These are phyloP conservation scores for Cercospora beticola DNA, from an alignment of 2,329 filamentous ascomycete species.

Conservation along the genomic window DNA sequence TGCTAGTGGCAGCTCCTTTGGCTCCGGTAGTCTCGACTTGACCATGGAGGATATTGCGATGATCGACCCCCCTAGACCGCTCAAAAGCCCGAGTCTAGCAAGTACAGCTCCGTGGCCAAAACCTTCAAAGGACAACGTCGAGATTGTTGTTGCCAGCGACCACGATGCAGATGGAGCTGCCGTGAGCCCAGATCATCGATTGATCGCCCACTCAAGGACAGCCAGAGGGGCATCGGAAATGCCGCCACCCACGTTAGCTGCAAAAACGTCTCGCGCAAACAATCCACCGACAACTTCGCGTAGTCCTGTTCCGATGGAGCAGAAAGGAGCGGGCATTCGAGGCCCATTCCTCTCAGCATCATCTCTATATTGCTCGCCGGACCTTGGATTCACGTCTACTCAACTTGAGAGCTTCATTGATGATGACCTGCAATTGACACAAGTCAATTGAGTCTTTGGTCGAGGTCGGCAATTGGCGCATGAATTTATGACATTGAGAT, in stretches of 20 bases:
- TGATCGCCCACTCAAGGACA: background rate
- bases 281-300: background rate
- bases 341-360: constrained; percentile 24
- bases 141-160: constrained; percentile 4
- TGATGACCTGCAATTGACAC: constrained; percentile 39
- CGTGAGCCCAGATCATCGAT: background rate
- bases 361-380: constrained; percentile 24
- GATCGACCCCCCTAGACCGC: constrained; percentile 27
- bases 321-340: constrained; percentile 15
- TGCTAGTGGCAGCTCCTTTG: constrained; percentile 38
- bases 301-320: background rate
- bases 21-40: constrained; percentile 43
- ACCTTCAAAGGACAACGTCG: background rate
- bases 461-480: background rate
- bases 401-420: constrained; percentile 39
- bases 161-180: background rate
- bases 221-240: background rate
- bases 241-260: constrained; percentile 15
- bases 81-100: constrained; percentile 2
- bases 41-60: constrained; percentile 44
- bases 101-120: constrained; percentile 1
- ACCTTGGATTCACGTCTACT: constrained; percentile 33
- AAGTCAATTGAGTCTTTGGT: constrained; percentile 16
- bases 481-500: background rate
- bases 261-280: background rate